Base-by-base conservation (phyloP, 1,139 yeast species). In the Suhomyces maxii region DNA sequence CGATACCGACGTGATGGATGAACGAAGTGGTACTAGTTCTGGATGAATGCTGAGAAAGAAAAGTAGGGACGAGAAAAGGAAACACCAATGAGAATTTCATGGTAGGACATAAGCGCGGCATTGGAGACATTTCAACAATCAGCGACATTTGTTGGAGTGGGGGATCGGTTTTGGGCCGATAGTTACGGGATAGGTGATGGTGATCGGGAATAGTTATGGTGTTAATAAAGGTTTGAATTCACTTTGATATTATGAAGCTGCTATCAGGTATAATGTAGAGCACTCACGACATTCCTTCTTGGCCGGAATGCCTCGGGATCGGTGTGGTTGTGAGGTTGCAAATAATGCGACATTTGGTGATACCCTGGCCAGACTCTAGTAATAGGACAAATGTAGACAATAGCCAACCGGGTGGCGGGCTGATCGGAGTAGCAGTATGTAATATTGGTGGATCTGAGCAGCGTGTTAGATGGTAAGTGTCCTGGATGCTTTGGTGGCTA, bases 61-160 rank as follows among this genome's bases (percentile, higher is more conserved):
- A 42, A 34, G 11, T 10, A 39, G 36, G 41, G 37, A 31, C 26
- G 36, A 40, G 33, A 39, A 46, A 26, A 37, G 8, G 40, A 18
- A 31, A 14, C 14, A 28, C 31, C 35, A 42, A 11, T 36, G 45
- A 45, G 42, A 42, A 38, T 36, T 40, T 41, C 44, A 41, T 35
- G 30, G 40, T 28, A 41, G 39, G 36, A 41, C 31, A 28, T 28
- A 28, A 28, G 31, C 31, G 31, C 31, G 31, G 31, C 31, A 28
- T 11, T 9, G n/a, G 31, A 28, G 31, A 28, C 31, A 28, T 28
- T 28, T 28, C 31, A 9, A 28, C 31, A 28, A 28, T 28, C n/a
- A 28, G 31, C 31, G 31, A 28, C 31, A 28, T 28, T 28, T 7
- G n/a, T 9, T 11, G n/a, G 11, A 28, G n/a, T 28, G 31, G 31